phyloP scores from a whole-genome alignment of 257 asterid genomes.

The Gentiana dahurica region DNA sequence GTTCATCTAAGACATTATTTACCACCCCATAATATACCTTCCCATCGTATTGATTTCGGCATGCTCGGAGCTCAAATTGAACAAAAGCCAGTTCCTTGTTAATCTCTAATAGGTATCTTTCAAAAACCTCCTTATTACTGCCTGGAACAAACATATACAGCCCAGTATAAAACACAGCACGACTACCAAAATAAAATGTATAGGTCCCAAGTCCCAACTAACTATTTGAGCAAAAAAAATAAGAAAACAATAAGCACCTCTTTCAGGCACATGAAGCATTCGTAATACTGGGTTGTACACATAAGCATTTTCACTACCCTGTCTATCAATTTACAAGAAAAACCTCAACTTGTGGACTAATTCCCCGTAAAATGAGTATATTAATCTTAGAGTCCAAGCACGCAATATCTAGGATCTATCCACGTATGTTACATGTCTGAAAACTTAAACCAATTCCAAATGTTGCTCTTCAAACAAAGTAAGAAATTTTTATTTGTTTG shows the following conservation, averaged over 20 bases:
- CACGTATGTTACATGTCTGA: no score
- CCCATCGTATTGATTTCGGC: conserved; percentile 65
- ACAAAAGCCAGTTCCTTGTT: conserved; percentile 51
- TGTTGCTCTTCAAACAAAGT: no score
- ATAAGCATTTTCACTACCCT: not conserved
- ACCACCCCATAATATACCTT: conserved; percentile 74
- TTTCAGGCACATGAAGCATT: not conserved
- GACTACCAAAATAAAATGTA: not conserved
- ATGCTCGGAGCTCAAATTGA: conserved; percentile 77
- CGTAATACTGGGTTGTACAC: not conserved
- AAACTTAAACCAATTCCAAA: no score
- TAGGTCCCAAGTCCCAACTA: no score
- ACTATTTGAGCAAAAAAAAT: not conserved
- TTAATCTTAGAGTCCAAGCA: no score
- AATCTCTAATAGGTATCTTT: conserved; percentile 54
- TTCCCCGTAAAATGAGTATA: no score
- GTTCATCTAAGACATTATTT: conserved; percentile 70
- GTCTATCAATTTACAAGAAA: not conserved
- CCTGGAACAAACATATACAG: conserved; percentile 23
- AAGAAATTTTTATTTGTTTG: no score
- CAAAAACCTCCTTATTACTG: conserved; percentile 33
- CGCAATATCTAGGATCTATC: no score
- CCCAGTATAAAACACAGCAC: not conserved
- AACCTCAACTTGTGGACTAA: no score
- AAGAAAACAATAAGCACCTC: no score